phyloP scores from a whole-genome alignment of 148 eudicot genomes.

The Rhododendron simsii region DNA sequence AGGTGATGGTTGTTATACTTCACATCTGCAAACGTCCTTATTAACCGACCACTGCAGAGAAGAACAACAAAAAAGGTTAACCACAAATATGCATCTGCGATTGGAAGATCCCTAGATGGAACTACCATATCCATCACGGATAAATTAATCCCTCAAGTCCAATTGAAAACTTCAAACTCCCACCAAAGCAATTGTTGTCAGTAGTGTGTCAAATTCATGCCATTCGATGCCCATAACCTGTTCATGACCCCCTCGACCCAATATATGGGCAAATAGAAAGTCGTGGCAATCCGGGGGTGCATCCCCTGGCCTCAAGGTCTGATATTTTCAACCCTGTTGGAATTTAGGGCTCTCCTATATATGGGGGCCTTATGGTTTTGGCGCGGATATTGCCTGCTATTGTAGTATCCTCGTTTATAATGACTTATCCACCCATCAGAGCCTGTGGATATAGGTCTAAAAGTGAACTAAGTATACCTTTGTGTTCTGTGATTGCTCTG shows the following conservation, averaged over 20 bases:
- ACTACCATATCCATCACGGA: not conserved
- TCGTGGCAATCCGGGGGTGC: not conserved
- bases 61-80: not conserved
- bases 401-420: not conserved
- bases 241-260: not conserved
- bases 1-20: conserved; percentile 73
- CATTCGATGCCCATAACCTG: not conserved
- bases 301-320: not conserved
- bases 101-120: not conserved
- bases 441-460: not conserved
- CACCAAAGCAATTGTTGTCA: not conserved
- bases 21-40: conserved; percentile 87
- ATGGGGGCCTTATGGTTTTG: not conserved
- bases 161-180: not conserved
- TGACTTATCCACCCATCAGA: not conserved
- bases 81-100: not conserved
- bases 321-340: not conserved
- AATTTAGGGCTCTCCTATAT: not conserved
- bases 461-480: not conserved
- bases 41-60: conserved; percentile 74
- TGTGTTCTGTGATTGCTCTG: not conserved
- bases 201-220: not conserved
- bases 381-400: not conserved
- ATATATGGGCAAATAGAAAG: not conserved
- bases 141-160: not conserved